Evolutionary conservation across 2,329 filamentous ascomycete species (phyloP), one percentile per base, ranked within the genome.

Genomic region (Xylariaceae sp.): DNA sequence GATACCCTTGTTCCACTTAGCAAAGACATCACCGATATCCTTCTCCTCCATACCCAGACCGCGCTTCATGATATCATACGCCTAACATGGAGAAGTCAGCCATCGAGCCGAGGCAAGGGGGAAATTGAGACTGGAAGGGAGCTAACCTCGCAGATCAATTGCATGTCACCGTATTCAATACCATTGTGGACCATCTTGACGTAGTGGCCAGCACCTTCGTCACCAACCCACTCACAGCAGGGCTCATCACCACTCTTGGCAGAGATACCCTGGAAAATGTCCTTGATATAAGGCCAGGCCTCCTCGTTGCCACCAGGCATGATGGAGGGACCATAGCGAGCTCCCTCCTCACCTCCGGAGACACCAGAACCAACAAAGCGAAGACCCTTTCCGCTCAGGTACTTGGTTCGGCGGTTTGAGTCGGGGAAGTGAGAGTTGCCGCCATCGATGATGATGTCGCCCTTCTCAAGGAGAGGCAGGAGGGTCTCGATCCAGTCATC

Each of bases 101-200:
- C 19, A 34, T 13, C 37, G 34, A 53, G 31, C 47, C 40, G 31
- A 18, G n/a, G 19, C 9, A 4, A 16, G 9, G 22, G 22, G 22
- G 6, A n/a, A 28, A 38, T 19, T 13, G n/a, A 15, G 29, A 24
- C 22, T 22, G 26, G 29, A 22, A 29, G 19, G 44, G 32, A n/a
- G 31, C 80, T 60, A 73, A 95, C 91, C 84, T 98, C 93, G 73
- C 86, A 94, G 68, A 98, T 98, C 64, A 98, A 81, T 79, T 98
- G 93, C 93, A 98, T 98, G 76, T 98, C 93, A 83, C 93, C 93
- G 69, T 98, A 98, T 77, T 98, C 93, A 62, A 98, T 98, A 81
- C 93, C 93, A 75, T 98, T 98, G 85, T 98, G 93, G 52, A 98
- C 93, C 93, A 98, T 98, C 87, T 98, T 98, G 78, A 98, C 91